A percentile compares a stretch with the other conserved stretches of the same genome.
Evolutionary conservation across 495 filamentous ascomycete genomes (phyloP).

Genomic region (Ramalina peruviana): DNA sequence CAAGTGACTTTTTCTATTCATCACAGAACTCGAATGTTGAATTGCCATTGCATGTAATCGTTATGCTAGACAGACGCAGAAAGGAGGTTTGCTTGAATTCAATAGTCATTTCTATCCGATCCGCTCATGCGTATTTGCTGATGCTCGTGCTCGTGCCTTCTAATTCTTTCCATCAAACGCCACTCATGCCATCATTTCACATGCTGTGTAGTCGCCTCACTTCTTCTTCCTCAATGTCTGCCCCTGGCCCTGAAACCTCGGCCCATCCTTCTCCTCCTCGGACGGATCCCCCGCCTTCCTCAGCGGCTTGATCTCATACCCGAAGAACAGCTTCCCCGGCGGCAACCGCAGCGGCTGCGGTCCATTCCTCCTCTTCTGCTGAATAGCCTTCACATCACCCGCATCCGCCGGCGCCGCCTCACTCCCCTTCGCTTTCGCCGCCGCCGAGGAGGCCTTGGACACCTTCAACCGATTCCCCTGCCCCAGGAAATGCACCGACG

Average conservation of each 20-base stretch:
- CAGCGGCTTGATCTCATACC: slow-evolving; percentile 79
- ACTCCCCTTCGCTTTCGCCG: too few species aligned
- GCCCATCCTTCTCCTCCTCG: slow-evolving; percentile 47
- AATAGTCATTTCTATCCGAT: too few species aligned
- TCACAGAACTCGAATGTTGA: too few species aligned
- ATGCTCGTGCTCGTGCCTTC: background rate
- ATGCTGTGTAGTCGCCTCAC: slow-evolving; percentile 17
- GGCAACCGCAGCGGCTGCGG: slow-evolving; percentile 78
- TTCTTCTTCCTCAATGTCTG: slow-evolving; percentile 46
- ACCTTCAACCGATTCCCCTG: slow-evolving; percentile 63
- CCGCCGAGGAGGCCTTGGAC: slow-evolving; percentile 49
- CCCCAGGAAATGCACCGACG: slow-evolving; percentile 63
- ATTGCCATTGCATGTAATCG: too few species aligned
- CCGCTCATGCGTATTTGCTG: background rate
- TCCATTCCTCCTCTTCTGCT: slow-evolving; percentile 46
- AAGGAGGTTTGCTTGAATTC: background rate
- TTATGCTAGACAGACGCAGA: too few species aligned
- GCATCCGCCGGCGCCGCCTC: too few species aligned
- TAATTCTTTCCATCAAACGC: background rate
- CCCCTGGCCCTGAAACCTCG: slow-evolving; percentile 74
- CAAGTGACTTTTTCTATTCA: too few species aligned
- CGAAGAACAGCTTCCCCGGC: slow-evolving; percentile 87
- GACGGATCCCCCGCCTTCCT: slow-evolving; percentile 52
- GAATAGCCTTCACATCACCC: slow-evolving; percentile 32
- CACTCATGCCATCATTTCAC: slow-evolving; percentile 11